phyloP scores from a whole-genome alignment of 2,329 filamentous ascomycete species.

The Talaromyces piceae region DNA sequence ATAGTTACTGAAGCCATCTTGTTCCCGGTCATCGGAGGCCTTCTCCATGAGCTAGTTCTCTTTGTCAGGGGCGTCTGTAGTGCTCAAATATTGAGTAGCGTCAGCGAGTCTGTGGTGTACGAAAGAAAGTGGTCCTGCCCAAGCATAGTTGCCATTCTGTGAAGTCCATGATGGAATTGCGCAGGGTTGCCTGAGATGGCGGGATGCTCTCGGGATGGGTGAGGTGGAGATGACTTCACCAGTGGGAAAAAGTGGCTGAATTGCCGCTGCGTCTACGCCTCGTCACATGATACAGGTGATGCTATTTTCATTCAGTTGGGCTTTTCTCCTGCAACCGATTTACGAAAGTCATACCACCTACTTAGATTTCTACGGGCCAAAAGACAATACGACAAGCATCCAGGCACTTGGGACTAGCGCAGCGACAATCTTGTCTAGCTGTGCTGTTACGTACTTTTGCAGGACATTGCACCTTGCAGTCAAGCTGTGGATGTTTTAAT shows the following conservation, averaged over 20 bases:
- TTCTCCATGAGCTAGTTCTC: slow-evolving; percentile 28
- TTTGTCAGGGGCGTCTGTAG: background rate
- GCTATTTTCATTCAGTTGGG: background rate
- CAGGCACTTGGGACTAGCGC: background rate
- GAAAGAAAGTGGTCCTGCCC: background rate
- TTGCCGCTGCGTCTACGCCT: background rate
- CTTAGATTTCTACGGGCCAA: background rate
- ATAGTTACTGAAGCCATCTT: slow-evolving; percentile 26
- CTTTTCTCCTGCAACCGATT: background rate
- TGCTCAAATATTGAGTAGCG: background rate
- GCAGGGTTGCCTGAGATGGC: background rate
- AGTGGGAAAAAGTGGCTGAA: background rate
- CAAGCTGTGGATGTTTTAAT: background rate
- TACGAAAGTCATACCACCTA: background rate
- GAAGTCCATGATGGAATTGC: background rate
- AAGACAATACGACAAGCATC: background rate
- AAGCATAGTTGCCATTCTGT: background rate
- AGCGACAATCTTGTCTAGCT: background rate
- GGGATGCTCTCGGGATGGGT: background rate
- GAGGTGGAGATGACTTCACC: background rate
- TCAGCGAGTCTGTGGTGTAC: background rate
- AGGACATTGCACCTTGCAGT: background rate
- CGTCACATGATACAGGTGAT: background rate
- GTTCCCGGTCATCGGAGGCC: slow-evolving; percentile 29
- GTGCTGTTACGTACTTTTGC: too few relatives aligned